Base-by-base conservation (phyloP, 2,329 filamentous ascomycete genomes). In the Ilyonectria robusta region DNA sequence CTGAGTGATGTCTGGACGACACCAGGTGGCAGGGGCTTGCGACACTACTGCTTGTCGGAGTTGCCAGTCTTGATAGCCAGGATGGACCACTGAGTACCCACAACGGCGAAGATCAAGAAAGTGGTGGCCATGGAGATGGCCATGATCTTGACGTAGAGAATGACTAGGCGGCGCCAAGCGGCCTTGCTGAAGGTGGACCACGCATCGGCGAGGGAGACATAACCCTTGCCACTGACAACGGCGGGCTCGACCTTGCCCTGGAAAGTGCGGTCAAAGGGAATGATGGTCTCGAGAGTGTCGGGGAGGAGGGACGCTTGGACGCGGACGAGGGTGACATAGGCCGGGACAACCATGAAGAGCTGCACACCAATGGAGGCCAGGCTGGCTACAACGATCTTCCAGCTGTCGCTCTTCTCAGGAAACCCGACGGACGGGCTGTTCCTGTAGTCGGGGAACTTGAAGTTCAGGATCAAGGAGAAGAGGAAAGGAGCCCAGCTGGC, bases 241-340 rank as follows among this genome's bases (percentile, higher is more conserved):
- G 89, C 88, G n/a, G 93, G 91, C 70, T 92, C 89, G 31, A 95
- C 89, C 78, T 91, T 92, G 73, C 93, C 93, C 70, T 88, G 89
- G 76, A 97, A 97, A 33, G 91, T 92, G 71, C 94, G 93, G 84
- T 98, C 95, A 76, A 98, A 97, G 35, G 94, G 92, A 40, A 98
- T 91, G 70, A 98, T 93, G 29, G 93, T 90, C 82, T 97, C 92
- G 72, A 94, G 88, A 19, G 93, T 91, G 66, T 94, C 91, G 1
- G 94, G 89, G 3, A 98, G 89, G 73, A 97, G 90, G 55, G 93
- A 95, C 7, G 95, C 94, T 79, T 97, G 94, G 40, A 97, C 91
- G 69, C 95, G 94, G 71, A 92, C 86, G 66, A 97, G 89, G 23
- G 93, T 88, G 35, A 95, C 92, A 66, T 89, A 87, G 44, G 93